Evolutionary conservation across 2,329 filamentous ascomycete species (phyloP), one percentile per base, ranked within the genome.

Genomic region (Ophiostoma australiae): DNA sequence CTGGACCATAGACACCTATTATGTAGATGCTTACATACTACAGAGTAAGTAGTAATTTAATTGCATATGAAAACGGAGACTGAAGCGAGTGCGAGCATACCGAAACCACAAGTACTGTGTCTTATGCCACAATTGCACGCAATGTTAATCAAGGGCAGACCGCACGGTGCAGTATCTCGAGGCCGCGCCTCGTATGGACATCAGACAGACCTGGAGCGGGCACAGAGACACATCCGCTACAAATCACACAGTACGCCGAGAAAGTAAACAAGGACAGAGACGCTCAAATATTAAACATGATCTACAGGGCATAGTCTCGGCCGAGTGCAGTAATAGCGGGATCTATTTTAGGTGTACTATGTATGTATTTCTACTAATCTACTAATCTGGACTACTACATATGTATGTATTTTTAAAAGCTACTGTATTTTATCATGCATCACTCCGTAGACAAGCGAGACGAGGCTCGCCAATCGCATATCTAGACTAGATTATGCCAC

Each of bases 391-490:
- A 8, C 8, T 41, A 41, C 4, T 48, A 44, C 15, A 44, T 37
- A 39, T 39, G 37, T 39, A 15, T 48, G 8, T 17, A 48, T 48
- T 48, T 20, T 17, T n/a, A n/a, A 2, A 39, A 13, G 37, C 37
- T 39, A 39, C 27, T 31, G 39, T 41, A 4, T 41, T 41, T 41
- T 41, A 41, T 8, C 3, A 31, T 31, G 27, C 27, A 31, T 31
- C 27, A 31, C 27, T 31, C 27, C 27, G 17, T 8, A n/a, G 44
- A n/a, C 44, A n/a, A 58, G n/a, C 52, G 23, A 27, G 11, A 27
- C 52, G 52, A 58, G 52, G 52, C 52, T 58, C 52, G 52, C 52
- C 52, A 58, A 58, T 58, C 52, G 52, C 52, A 58, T 58, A n/a
- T 31, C 23, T 13, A 10, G 6, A 39, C 8, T 39, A 39, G 37